These are phyloP conservation scores for Talaromyces sp. DNA, from an alignment of 2,329 filamentous ascomycete species.

Conservation along the genomic window DNA sequence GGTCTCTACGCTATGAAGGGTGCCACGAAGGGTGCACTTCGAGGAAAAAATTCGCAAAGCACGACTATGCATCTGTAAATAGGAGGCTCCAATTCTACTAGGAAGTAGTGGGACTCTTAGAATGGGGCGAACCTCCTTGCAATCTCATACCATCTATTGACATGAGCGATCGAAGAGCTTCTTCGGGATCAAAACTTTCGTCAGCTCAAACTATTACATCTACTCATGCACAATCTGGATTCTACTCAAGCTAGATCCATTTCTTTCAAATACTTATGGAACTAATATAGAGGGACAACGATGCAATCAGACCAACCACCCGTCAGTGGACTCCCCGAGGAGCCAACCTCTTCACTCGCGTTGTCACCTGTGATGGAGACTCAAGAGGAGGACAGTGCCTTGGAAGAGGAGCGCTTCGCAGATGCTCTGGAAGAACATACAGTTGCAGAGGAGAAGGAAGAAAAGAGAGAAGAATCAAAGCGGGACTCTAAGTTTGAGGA, in stretches of 20 bases:
- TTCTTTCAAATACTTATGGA: slow-evolving; percentile 8
- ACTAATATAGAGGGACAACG: not conserved
- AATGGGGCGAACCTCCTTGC: slow-evolving; percentile 10
- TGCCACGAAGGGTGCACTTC: not conserved
- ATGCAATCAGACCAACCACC: slow-evolving; percentile 14
- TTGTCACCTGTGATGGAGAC: slow-evolving; percentile 18
- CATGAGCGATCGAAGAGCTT: not conserved
- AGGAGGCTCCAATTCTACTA: not conserved
- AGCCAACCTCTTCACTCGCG: slow-evolving; percentile 1
- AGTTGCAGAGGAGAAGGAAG: not conserved
- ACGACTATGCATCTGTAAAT: not conserved
- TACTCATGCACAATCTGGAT: not conserved
- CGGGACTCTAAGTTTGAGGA: slow-evolving; percentile 21
- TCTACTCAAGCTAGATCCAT: not conserved
- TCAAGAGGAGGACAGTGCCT: slow-evolving; percentile 15
- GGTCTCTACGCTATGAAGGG: not conserved
- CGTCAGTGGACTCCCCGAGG: not conserved
- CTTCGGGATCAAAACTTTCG: not conserved
- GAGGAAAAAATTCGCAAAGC: not conserved
- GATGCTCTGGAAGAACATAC: slow-evolving; percentile 17
- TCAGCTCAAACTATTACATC: slow-evolving; percentile 1
- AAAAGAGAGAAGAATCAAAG: slow-evolving; percentile 13
- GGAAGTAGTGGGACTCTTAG: slow-evolving; percentile 5
- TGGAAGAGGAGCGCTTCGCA: slow-evolving; percentile 17
- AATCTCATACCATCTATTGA: slow-evolving; percentile 1